phyloP scores from a whole-genome alignment of 2,329 filamentous ascomycete species.

The Trichoderma oligosporum region DNA sequence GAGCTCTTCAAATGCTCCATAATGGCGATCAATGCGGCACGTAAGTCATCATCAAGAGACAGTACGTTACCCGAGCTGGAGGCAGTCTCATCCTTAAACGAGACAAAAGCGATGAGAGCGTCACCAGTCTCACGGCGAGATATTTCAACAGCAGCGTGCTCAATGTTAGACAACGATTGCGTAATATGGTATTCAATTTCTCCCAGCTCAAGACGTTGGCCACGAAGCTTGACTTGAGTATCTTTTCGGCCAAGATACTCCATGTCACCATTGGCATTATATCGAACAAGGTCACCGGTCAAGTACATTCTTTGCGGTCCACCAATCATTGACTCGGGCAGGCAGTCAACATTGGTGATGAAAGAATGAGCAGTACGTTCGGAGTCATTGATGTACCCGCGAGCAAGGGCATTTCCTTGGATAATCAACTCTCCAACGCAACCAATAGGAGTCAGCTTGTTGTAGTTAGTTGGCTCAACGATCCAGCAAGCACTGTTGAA shows the following conservation, averaged over 20 bases:
- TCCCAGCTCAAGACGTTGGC: constrained; percentile 19
- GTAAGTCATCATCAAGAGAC: background rate
- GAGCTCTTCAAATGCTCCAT: background rate
- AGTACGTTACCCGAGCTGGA: background rate
- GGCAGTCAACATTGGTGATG: constrained; percentile 24
- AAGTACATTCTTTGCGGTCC: constrained; percentile 23
- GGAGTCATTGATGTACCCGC: constrained; percentile 45
- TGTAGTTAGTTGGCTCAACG: constrained; percentile 21
- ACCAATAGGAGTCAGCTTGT: constrained; percentile 23
- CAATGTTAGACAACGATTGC: background rate
- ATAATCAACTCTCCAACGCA: constrained; percentile 26
- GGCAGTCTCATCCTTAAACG: background rate
- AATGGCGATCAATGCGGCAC: background rate
- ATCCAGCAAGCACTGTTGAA: constrained; percentile 23
- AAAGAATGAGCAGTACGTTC: constrained; percentile 29
- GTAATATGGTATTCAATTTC: constrained; percentile 19
- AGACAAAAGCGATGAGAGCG: constrained; percentile 4
- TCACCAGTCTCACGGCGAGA: background rate
- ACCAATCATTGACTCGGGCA: constrained; percentile 20
- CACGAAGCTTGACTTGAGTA: constrained; percentile 19
- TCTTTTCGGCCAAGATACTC: constrained; percentile 17
- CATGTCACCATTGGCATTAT: background rate
- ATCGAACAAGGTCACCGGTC: constrained; percentile 23
- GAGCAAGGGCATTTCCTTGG: constrained; percentile 38
- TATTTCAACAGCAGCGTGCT: constrained; percentile 13